phyloP scores from a whole-genome alignment of 805 yeast genomes.

The Candida morakotiae region DNA sequence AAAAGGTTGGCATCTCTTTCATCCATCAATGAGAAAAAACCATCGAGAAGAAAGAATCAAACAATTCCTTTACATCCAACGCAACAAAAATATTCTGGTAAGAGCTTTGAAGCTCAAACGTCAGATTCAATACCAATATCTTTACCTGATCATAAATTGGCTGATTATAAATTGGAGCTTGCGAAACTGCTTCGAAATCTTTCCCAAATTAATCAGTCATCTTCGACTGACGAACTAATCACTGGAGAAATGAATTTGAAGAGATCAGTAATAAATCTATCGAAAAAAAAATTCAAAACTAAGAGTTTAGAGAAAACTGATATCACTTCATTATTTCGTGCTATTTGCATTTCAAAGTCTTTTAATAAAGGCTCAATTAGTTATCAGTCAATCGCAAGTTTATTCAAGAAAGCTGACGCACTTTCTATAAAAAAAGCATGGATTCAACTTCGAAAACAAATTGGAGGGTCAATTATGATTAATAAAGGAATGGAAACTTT shows the following conservation, averaged over 20 bases:
- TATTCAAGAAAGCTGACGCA: constrained; percentile 41
- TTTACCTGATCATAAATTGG: too few relatives aligned
- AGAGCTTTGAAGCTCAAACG: constrained; percentile 1
- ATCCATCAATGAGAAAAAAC: neutral
- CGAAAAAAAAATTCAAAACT: neutral
- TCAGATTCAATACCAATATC: neutral
- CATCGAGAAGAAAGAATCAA: neutral
- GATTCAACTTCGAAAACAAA: constrained; percentile 57
- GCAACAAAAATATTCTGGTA: constrained; percentile 1
- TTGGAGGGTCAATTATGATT: constrained; percentile 50
- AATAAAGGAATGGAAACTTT: constrained; percentile 57
- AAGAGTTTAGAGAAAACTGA: constrained; percentile 39
- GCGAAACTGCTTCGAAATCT: neutral
- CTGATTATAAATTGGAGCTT: neutral
- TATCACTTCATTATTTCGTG: constrained; percentile 53
- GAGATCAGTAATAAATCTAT: too few relatives aligned
- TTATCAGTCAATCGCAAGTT: constrained; percentile 56
- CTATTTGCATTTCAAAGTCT: constrained; percentile 65
- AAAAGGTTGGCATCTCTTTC: constrained; percentile 20
- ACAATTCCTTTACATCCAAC: neutral
- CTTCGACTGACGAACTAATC: too few relatives aligned
- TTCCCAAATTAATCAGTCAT: too few relatives aligned
- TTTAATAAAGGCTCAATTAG: constrained; percentile 53
- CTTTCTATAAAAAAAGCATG: constrained; percentile 58
- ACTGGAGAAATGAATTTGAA: too few relatives aligned